Base-by-base conservation (phyloP, 371 early-diverging fungal species). In the Mortierella sp. region DNA sequence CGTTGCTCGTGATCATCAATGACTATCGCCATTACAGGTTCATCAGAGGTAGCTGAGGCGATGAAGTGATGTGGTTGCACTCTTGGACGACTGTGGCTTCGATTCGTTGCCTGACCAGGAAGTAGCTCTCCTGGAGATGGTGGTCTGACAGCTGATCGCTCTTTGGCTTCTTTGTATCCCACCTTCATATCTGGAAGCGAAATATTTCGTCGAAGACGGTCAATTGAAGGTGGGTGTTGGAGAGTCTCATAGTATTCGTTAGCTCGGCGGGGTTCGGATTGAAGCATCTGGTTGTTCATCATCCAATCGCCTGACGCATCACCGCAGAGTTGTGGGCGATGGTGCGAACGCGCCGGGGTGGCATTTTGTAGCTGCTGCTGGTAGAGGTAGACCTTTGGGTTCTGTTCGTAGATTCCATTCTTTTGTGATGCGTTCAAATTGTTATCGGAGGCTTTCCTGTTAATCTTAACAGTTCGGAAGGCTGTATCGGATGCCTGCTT, bases 401-500 rank as follows among this genome's bases (percentile, higher is more conserved):
- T 78, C 28, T 78, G 78, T 32, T 78, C 78, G 33, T 78, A 78
- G 1, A 69, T 65, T 32, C 53, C 69, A 15, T 38, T 45, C 13
- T 52, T 63, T 8, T 64, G 55, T 4, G 63, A 10, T 4, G 67
- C 47, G 13, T 57, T 50, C 16, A 73, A 41, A 38, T 73, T 73
- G 41, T 53, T 55, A 15, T 78, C 70, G 8, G 78, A 67, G 3
- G 33, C 16, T 33, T 78, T 78, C 19, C 62, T 59, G 36, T 33
- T 48, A 8, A 78, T 55, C 2, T 62, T 55, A 2, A 76, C 77
- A 6, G 63, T 70, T 5, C 74, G 50, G 21, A 78, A 70, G 32
- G 78, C 78, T 4, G 69, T 59, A n/a, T 72, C 77, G 4, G 77
- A 77, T 10, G 77, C 77, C 65, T 77, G 77, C 8, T 71, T 67